Conservation (phyloP, 768 basidiomycete genomes). For the Trametes cingulata region DNA sequence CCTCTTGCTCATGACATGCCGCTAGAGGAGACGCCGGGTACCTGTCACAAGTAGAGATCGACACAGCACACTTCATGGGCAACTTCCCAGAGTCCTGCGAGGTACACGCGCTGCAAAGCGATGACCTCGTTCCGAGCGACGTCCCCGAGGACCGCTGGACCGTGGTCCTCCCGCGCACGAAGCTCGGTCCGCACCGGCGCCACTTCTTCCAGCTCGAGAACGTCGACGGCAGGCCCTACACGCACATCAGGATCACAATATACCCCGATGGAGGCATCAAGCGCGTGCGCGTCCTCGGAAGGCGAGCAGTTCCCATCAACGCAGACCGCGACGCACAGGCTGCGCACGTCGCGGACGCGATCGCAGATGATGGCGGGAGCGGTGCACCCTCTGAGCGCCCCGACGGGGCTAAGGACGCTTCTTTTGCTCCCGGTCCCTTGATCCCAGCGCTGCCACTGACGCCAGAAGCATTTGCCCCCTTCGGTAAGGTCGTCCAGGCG, state of each 20-base stretch:
- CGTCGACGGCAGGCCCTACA: conserved; percentile 57
- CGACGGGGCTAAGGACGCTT: background rate
- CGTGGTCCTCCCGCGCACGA: conserved; percentile 69
- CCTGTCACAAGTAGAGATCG: conserved; percentile 81
- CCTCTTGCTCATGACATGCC: background rate
- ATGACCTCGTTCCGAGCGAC: conserved; percentile 37
- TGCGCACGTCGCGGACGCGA: conserved; percentile 8
- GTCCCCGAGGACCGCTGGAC: conserved; percentile 61
- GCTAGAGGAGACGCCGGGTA: conserved; percentile 65
- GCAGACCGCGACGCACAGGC: conserved; percentile 7
- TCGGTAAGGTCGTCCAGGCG: conserved; percentile 90
- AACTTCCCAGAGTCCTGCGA: conserved; percentile 93
- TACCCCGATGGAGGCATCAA: conserved; percentile 96
- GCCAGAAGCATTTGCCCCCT: conserved; percentile 82
- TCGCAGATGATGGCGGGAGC: conserved; percentile 13
- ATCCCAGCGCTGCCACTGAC: conserved; percentile 73
- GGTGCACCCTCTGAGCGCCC: conserved; percentile 4
- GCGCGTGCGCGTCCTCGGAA: conserved; percentile 81
- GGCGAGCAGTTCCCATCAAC: conserved; percentile 37
- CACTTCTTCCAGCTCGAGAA: conserved; percentile 87
- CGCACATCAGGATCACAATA: conserved; percentile 86
- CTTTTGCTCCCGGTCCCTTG: conserved; percentile 3
- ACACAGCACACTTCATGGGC: conserved; percentile 94
- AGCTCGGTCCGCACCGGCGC: conserved; percentile 85
- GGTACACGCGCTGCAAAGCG: conserved; percentile 55